Evolutionary conservation across 1,284 basidiomycete genomes (phyloP).

Genomic region (Farysia itapuensis): DNA sequence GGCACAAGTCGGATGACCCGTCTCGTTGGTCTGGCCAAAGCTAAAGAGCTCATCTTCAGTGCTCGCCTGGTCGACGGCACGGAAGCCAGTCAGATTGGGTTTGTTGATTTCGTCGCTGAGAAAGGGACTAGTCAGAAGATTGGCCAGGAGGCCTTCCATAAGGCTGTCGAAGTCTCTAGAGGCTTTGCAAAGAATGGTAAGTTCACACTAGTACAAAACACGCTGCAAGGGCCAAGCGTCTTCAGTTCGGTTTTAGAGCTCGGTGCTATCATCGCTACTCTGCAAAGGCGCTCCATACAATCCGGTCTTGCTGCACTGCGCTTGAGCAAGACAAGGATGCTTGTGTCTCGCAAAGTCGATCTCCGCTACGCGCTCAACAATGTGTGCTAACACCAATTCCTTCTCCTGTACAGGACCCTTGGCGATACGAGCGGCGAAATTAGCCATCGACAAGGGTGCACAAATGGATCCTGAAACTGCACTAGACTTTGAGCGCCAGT

Average conservation of each 20-base stretch:
- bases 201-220: too few relatives aligned
- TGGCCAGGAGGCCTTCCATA: slow-evolving; percentile 15
- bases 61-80: slow-evolving; percentile 69
- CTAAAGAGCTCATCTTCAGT: slow-evolving; percentile 86
- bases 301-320: too few relatives aligned
- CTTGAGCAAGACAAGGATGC: too few relatives aligned
- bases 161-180: slow-evolving; percentile 21
- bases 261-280: too few relatives aligned
- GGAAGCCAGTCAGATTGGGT: slow-evolving; percentile 76
- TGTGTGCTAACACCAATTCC: too few relatives aligned
- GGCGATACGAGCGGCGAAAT: slow-evolving; percentile 83
- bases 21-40: slow-evolving; percentile 75
- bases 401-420: slow-evolving; percentile 70
- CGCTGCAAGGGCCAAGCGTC: too few relatives aligned
- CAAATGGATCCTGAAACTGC: slow-evolving; percentile 70
- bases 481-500: slow-evolving; percentile 81
- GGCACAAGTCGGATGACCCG: slow-evolving; percentile 79
- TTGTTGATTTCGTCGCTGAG: slow-evolving; percentile 76
- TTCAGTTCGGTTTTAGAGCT: too few relatives aligned
- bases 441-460: slow-evolving; percentile 77
- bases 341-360: too few relatives aligned
- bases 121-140: slow-evolving; percentile 9
- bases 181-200: slow-evolving; percentile 67
- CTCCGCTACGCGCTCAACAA: too few relatives aligned
- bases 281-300: too few relatives aligned